Base-by-base conservation (phyloP, 2,329 filamentous ascomycete genomes). In the Zasmidium citrigriseum region DNA sequence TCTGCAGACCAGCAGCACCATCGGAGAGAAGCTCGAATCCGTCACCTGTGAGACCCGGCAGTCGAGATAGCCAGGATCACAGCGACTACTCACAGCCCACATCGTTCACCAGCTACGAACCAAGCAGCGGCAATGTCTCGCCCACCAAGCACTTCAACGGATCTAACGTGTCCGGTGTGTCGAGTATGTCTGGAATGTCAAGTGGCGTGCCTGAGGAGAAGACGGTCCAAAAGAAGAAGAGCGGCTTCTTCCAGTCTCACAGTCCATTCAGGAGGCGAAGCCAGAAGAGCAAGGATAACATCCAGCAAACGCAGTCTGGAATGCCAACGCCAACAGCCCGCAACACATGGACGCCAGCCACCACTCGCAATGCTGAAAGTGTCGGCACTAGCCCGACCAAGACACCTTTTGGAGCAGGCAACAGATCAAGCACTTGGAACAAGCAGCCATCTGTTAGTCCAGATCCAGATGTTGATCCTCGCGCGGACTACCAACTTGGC, bases 71-170 rank as follows among this genome's bases (percentile, higher is more conserved):
- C 50, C 88, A 90, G 66, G 69, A 69, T 12, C 69, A 71, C 59
- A 98, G 93, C 75, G 93, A 97, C 64, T 90, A 91, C 72, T 96
- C 92, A 2, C 91, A 91, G 66, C 89, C 90, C 34, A 96, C 90
- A 3, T 96, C 92, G 1, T 87, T 93, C 75, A 95, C 91, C 41
- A 96, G 91, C 75, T 83, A 90, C 55, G 93, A 96, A 67, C 89
- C 88, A 38, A 81, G 84, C 4, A 93, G 88, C 67, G 88, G 86
- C 4, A 88, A 88, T 68, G 80, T 83, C 4, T 95, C 92, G 3
- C 91, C 91, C 0, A 79, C 83, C 0, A 96, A 96, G 77, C 74
- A 75, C 4, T 73, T 75, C 67, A 74, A 72, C 52, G 70, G 67
- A 21, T 73, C 71, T 18, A 67, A 67, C 60, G 56, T 70, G 46